Evolutionary conservation across 1,284 basidiomycete species (phyloP).

Genomic region (Dichomitus squalens): DNA sequence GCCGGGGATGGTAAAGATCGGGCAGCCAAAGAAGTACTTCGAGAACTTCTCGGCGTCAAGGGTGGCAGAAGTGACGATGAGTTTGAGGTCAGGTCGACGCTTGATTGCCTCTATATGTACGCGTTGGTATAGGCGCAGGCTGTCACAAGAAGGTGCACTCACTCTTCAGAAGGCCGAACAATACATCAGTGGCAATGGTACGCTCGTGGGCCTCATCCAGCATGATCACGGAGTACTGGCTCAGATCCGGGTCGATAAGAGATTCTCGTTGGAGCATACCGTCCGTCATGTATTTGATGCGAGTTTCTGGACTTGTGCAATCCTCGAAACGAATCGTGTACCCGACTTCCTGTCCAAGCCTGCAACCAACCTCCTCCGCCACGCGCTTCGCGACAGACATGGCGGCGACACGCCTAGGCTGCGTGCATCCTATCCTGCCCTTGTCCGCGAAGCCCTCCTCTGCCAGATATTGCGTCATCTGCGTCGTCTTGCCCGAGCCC

Average conservation of each 20-base stretch:
- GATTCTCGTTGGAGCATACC: constrained; percentile 99
- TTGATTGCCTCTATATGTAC: constrained; percentile 84
- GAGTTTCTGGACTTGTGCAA: constrained; percentile 95
- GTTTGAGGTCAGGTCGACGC: constrained; percentile 91
- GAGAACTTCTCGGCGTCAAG: constrained; percentile 99
- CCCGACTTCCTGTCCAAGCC: constrained; percentile 95
- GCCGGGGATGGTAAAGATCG: constrained; percentile 99
- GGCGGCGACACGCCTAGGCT: constrained; percentile 97
- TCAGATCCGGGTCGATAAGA: constrained; percentile 92
- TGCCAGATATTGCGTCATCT: constrained; percentile 81
- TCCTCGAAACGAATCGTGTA: constrained; percentile 99
- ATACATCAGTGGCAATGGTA: constrained; percentile 96
- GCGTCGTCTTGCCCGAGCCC: constrained; percentile 83
- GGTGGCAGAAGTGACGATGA: constrained; percentile 98
- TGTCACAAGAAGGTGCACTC: constrained; percentile 36
- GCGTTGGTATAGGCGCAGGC: constrained; percentile 21
- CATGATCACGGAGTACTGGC: constrained; percentile 95
- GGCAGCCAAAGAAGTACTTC: constrained; percentile 97
- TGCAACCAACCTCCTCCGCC: constrained; percentile 95
- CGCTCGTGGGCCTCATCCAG: constrained; percentile 99
- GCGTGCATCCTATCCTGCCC: constrained; percentile 94
- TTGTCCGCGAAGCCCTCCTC: constrained; percentile 78
- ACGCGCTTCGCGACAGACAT: constrained; percentile 99
- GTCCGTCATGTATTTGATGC: constrained; percentile 99
- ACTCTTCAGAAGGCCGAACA: constrained; percentile 98